A percentile compares a stretch with the other conserved stretches of the same genome.
Conservation (phyloP, 805 yeast genomes). For the Wickerhamiella siamensis region DNA sequence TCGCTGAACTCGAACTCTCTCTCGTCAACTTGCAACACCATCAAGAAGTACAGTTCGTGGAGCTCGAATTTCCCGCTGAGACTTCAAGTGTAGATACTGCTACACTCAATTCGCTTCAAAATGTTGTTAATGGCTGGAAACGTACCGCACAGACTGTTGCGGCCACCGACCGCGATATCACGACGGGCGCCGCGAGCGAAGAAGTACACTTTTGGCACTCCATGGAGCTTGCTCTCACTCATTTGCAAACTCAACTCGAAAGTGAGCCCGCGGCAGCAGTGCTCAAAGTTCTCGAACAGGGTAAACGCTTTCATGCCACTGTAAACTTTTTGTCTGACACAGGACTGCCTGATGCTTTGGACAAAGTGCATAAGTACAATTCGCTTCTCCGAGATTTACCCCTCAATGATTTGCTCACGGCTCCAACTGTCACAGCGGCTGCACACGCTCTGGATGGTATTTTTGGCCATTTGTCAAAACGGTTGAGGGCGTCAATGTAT, state of each 20-base stretch:
- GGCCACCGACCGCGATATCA: slow-evolving; percentile 35
- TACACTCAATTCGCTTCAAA: slow-evolving; percentile 56
- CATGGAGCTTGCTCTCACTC: slow-evolving; percentile 43
- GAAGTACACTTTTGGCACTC: slow-evolving; percentile 72
- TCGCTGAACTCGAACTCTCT: slow-evolving; percentile 45
- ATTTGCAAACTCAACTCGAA: slow-evolving; percentile 44
- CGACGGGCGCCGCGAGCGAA: slow-evolving; percentile 44
- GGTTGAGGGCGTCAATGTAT: slow-evolving; percentile 42
- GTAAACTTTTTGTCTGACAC: slow-evolving; percentile 59
- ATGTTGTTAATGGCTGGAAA: slow-evolving; percentile 61
- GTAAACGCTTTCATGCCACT: slow-evolving; percentile 70
- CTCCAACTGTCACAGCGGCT: slow-evolving; percentile 33
- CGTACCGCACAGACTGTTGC: slow-evolving; percentile 45
- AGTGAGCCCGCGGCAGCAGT: slow-evolving; percentile 42
- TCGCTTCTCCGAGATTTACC: slow-evolving; percentile 60
- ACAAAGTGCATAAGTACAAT: slow-evolving; percentile 40
- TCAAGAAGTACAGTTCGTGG: slow-evolving; percentile 45
- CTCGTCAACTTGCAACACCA: slow-evolving; percentile 54
- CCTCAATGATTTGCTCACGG: slow-evolving; percentile 38
- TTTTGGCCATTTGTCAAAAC: slow-evolving; percentile 46
- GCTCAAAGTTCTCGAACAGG: slow-evolving; percentile 44
- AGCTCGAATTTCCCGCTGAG: slow-evolving; percentile 21
- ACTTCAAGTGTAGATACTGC: slow-evolving; percentile 32
- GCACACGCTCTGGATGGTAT: slow-evolving; percentile 33
- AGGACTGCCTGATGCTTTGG: slow-evolving; percentile 43